Conservation (phyloP, 768 basidiomycete species). For the Mycena belliarum region DNA sequence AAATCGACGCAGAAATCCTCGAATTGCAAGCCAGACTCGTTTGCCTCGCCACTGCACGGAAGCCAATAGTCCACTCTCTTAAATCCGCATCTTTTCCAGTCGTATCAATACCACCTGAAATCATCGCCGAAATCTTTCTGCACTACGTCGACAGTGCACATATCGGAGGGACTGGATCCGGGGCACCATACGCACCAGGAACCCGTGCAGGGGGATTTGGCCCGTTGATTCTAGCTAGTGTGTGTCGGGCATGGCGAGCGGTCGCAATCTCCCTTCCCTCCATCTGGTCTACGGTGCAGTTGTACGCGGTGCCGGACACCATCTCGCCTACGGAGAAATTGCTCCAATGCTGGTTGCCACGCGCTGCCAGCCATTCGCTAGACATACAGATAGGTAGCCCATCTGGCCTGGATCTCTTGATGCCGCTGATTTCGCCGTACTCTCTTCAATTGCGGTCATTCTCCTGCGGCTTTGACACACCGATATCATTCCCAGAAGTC, state of each 20-base stretch:
- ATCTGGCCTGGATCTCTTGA: neutral
- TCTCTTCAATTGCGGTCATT: neutral
- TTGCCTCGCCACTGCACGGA: neutral
- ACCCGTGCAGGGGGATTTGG: neutral
- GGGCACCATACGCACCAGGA: neutral
- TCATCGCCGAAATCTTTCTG: neutral
- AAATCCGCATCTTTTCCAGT: neutral
- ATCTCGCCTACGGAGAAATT: neutral
- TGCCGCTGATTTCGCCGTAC: neutral
- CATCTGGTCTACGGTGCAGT: neutral
- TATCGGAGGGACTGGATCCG: neutral
- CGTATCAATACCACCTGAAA: neutral
- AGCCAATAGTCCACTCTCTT: neutral
- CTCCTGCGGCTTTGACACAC: neutral
- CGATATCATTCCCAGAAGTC: neutral
- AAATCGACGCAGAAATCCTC: neutral
- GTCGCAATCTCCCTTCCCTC: neutral
- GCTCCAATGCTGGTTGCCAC: neutral
- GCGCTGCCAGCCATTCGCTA: neutral
- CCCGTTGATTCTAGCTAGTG: constrained; percentile 2
- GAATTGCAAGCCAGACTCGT: neutral
- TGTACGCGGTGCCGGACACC: neutral
- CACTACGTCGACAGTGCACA: neutral
- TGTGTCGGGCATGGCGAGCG: neutral
- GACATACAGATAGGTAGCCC: neutral